Base-by-base conservation (phyloP, 768 basidiomycete species). In the Gymnopilus junonius region DNA sequence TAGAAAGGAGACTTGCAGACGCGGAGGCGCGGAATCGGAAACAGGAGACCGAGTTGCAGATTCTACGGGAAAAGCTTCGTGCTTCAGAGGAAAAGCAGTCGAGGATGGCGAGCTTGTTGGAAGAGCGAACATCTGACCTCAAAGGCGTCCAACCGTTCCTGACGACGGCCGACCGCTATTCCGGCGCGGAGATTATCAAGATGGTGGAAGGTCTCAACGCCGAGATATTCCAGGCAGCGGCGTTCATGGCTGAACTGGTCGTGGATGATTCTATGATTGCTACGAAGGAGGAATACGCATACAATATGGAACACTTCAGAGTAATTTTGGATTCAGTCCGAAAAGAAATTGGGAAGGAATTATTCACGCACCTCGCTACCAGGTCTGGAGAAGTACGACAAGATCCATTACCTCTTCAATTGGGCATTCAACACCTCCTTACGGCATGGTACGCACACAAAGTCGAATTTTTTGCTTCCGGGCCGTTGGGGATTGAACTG, bases 181-280 rank as follows among this genome's bases (percentile, higher is more conserved):
- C 84, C 0, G 81, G 78, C 1, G 76, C 79, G 0, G 84, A 85
- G 10, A 76, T 83, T 54, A 67, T 76, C n/a, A 65, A 54, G 40
- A 70, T 70, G 65, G 70, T 81, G 31, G 78, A 83, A 27, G 70
- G 73, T 0, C 68, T 85, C 61, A 85, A 86, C 64, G 70, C 74
- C 23, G 85, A 86, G 65, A 81, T 85, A 23, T 73, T 82, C 39
- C 85, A 86, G 62, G 73, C 74, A 12, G 69, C 79, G 3, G 80
- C 82, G 25, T 75, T 79, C 66, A 79, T 85, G 54, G 76, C 81
- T 0, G 83, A 84, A 23, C 29, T 67, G 34, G 21, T 70, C 12
- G 66, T 64, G 37, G 65, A 67, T 51, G 61, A 54, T 1, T 42
- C 50, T 1, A 58, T 61, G 61, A 21, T 34, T 25, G 62, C 61